These are phyloP conservation scores for Scutellaria baicalensis DNA, from an alignment of 257 asterid species.

Conservation along the genomic window DNA sequence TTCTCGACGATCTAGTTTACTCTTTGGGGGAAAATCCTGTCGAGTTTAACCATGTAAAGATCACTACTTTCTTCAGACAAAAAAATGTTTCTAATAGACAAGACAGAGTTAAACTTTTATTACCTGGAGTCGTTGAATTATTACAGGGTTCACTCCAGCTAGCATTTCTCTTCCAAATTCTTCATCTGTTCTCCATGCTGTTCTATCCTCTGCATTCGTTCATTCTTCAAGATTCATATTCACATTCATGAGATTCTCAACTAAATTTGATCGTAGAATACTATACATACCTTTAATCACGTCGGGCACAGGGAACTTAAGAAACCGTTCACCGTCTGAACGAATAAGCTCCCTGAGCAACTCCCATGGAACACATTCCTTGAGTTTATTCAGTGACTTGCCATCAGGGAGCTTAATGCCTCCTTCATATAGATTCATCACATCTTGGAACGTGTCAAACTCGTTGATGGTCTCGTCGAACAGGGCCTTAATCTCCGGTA, in stretches of 20 bases:
- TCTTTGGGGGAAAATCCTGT: conserved; percentile 82
- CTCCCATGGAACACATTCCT: conserved; percentile 61
- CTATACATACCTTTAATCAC: conserved; percentile 54
- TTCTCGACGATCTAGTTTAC: conserved; percentile 44
- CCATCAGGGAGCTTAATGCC: conserved; percentile 49
- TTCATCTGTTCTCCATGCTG: conserved; percentile 96
- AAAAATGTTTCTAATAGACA: not conserved
- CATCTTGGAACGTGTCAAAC: conserved; percentile 74
- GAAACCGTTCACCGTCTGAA: conserved; percentile 49
- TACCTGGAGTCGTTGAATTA: conserved; percentile 63
- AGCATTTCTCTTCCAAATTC: conserved; percentile 94
- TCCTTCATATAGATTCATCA: conserved; percentile 56
- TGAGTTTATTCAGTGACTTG: conserved; percentile 25
- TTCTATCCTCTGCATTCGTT: conserved; percentile 47
- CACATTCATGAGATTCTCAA: no score
- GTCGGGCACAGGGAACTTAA: conserved; percentile 76
- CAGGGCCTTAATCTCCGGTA: conserved; percentile 54
- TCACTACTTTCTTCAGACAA: not conserved
- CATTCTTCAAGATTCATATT: not conserved
- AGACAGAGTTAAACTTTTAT: not conserved
- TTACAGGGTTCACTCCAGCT: conserved; percentile 91
- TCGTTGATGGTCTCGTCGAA: conserved; percentile 78
- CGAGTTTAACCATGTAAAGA: conserved; percentile 1
- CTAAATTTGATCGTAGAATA: no score
- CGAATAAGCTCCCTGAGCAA: conserved; percentile 57